Conservation (phyloP, 2,329 filamentous ascomycete genomes). For the Chrysoporthe puriensis region DNA sequence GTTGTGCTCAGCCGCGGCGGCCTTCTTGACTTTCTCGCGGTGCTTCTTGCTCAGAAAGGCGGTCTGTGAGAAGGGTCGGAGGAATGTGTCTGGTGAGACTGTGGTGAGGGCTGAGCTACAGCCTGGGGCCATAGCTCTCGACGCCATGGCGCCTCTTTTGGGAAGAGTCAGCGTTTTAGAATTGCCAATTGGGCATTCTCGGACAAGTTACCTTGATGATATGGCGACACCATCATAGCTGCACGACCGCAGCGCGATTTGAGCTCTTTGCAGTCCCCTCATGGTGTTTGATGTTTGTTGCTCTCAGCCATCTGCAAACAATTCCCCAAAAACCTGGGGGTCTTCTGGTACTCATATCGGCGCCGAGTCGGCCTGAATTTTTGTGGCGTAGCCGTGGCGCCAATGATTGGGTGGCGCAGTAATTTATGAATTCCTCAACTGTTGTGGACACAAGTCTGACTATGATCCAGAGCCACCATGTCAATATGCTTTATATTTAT, state of each 20-base stretch:
- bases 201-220: background rate
- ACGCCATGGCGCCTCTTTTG: slow-evolving; percentile 8
- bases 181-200: background rate
- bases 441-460: too few species aligned
- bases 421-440: too few species aligned
- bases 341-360: background rate
- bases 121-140: slow-evolving; percentile 12
- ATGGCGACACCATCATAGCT: background rate
- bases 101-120: slow-evolving; percentile 6
- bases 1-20: slow-evolving; percentile 10
- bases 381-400: background rate
- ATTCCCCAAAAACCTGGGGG: background rate
- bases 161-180: background rate
- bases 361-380: background rate
- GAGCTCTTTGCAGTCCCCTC: slow-evolving; percentile 23
- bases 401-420: background rate
- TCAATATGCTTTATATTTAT: too few species aligned
- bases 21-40: slow-evolving; percentile 19
- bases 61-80: slow-evolving; percentile 25
- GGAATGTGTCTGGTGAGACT: background rate
- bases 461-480: too few species aligned
- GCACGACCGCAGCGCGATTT: slow-evolving; percentile 19
- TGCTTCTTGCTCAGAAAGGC: slow-evolving; percentile 23
- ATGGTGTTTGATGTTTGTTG: slow-evolving; percentile 12
- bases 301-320: background rate